phyloP scores from a whole-genome alignment of 2,329 filamentous ascomycete genomes.

The Trichoderma endophyticum region DNA sequence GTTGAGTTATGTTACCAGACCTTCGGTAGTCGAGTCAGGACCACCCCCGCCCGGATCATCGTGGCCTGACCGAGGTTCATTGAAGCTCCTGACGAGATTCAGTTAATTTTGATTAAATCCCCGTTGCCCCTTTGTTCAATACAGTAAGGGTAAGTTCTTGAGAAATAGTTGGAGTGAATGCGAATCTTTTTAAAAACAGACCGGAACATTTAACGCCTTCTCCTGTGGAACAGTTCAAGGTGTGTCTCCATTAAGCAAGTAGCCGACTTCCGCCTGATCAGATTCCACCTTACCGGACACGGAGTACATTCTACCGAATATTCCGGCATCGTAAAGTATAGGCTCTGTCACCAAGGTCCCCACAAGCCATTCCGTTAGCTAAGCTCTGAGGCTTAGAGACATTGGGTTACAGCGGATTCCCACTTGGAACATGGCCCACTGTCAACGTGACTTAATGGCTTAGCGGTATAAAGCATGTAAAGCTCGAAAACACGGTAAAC shows the following conservation, averaged over 20 bases:
- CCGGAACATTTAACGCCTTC: neutral
- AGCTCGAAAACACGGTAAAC: neutral
- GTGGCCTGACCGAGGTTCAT: neutral
- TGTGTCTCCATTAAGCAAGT: neutral
- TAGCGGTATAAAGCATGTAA: neutral
- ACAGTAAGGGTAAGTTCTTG: neutral
- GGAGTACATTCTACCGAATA: neutral
- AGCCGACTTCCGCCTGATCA: neutral
- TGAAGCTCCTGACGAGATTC: neutral
- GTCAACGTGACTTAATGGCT: neutral
- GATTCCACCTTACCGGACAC: neutral
- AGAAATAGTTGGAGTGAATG: neutral
- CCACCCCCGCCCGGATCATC: neutral
- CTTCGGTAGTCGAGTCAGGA: conserved; percentile 1
- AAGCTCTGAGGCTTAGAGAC: neutral
- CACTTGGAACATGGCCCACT: neutral
- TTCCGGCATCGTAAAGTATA: neutral
- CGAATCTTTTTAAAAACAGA: neutral
- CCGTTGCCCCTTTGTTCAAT: neutral
- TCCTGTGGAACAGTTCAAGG: neutral
- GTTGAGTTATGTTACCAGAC: neutral
- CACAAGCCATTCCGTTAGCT: neutral
- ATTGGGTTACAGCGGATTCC: neutral
- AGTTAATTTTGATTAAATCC: neutral
- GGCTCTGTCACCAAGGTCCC: neutral